Base-by-base conservation (phyloP, 2,329 filamentous ascomycete genomes). In the Capronia epimyces region DNA sequence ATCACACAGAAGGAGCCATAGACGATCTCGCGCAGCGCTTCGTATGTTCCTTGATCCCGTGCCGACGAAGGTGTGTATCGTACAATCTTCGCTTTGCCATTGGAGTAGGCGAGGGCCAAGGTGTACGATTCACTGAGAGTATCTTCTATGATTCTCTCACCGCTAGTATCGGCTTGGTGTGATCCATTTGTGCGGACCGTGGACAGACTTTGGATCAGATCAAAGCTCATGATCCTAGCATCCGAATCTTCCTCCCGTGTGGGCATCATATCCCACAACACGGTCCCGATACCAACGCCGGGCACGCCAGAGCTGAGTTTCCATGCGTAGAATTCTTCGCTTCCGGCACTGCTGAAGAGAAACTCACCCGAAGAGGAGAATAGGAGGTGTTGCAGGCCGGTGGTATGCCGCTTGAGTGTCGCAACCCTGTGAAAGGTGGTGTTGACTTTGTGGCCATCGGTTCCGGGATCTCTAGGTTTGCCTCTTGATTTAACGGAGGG, bases 261-360 rank as follows among this genome's bases (percentile, higher is more conserved):
- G 0, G 73, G 72, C 60, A 77, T 76, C 10, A 66, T 63, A 1
- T 72, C 73, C 55, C 79, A 72, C 55, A 78, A 75, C 0, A 78
- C 68, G 1, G 78, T 70, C 0, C 80, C 77, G 8, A 81, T 61
- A 2, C 70, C 72, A 49, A 79, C 69, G 1, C 75, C 71, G 21
- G 81, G 74, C 5, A 86, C 65, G 9, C 64, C 63, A 18, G 43
- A 48, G 41, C 72, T 73, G 27, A 91, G 67, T 34, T 80, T 77
- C 91, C 93, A 98, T 9, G 90, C 78, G 61, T 84, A 91, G 57
- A 97, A 85, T 67, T 98, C 91, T 66, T 96, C 91, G 54, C 82
- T 84, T 0, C 90, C 93, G 4, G 81, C 89, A 62, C 88, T 90
- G 58, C 87, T 95, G 65, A 97, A 86, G 2, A 98, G 78, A 60